phyloP scores from a whole-genome alignment of 257 asterid genomes.

The Solanum bukasovii region DNA sequence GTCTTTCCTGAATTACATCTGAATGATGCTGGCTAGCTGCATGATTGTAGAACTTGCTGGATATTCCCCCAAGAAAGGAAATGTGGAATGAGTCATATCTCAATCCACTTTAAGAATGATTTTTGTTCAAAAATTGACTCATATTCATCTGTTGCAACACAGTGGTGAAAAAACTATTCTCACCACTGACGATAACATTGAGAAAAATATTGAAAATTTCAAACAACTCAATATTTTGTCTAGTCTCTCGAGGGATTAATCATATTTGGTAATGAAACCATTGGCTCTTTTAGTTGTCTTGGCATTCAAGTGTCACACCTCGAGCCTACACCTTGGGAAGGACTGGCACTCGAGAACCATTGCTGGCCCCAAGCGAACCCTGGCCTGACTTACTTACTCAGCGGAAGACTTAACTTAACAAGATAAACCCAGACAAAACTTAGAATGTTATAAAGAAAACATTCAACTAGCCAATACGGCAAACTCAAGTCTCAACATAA shows the following conservation, averaged over 20 bases:
- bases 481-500: too few species aligned
- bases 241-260: not conserved
- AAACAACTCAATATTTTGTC: not conserved
- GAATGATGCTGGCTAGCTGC: not conserved
- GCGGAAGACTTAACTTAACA: too few species aligned
- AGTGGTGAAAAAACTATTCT: not conserved
- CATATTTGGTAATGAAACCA: not conserved
- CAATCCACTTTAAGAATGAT: not conserved
- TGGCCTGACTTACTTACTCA: too few species aligned
- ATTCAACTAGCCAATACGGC: too few species aligned
- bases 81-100: not conserved
- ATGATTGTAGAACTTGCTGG: not conserved
- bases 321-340: too few species aligned
- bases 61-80: not conserved
- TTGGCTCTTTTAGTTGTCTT: not conserved
- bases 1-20: not conserved
- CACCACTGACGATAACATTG: not conserved
- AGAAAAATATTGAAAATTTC: not conserved
- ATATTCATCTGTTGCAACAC: not conserved
- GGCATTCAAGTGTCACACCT: not conserved
- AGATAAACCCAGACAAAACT: too few species aligned
- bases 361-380: too few species aligned
- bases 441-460: too few species aligned
- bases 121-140: not conserved
- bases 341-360: too few species aligned